Evolutionary conservation across 805 yeast species (phyloP).

Genomic region (Candida stauntonica): DNA sequence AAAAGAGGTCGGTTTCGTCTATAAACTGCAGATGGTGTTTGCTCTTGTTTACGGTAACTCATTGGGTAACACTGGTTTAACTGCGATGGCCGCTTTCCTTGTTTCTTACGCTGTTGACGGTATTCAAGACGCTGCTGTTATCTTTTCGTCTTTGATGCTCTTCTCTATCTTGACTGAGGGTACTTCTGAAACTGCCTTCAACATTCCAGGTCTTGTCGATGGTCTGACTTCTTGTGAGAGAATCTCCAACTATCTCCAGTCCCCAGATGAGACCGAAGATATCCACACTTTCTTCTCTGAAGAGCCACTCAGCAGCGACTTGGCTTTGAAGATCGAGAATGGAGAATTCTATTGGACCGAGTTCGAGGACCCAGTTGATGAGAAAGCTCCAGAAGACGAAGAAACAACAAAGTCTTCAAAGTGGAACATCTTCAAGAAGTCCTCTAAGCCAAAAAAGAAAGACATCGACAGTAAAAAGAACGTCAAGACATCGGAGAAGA

Average conservation of each 20-base stretch:
- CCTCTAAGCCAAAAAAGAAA: not conserved
- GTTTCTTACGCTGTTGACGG: conserved; percentile 33
- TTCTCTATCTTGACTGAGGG: conserved; percentile 56
- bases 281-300: conserved; percentile 31
- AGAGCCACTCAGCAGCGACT: conserved; percentile 11
- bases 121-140: conserved; percentile 45
- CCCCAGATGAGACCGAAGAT: conserved; percentile 39
- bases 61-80: conserved; percentile 39
- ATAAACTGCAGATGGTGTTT: conserved; percentile 42
- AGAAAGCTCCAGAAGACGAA: no score
- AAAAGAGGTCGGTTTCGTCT: conserved; percentile 50
- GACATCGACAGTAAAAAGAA: not conserved
- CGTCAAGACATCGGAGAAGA: not conserved
- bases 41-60: conserved; percentile 38
- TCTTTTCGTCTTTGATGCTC: conserved; percentile 63
- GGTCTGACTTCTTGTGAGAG: conserved; percentile 56
- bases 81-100: conserved; percentile 41
- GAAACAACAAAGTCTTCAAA: no score
- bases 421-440: no score
- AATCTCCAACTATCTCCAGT: conserved; percentile 50
- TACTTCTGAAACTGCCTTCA: conserved; percentile 58
- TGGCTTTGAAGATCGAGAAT: conserved; percentile 44
- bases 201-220: conserved; percentile 57
- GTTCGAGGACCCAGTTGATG: conserved; percentile 25
- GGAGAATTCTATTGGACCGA: conserved; percentile 67